A percentile compares a stretch with the other conserved stretches of the same genome.
Evolutionary conservation across 1,139 yeast genomes (phyloP).

Genomic region (Blastobotrys ciferrii): DNA sequence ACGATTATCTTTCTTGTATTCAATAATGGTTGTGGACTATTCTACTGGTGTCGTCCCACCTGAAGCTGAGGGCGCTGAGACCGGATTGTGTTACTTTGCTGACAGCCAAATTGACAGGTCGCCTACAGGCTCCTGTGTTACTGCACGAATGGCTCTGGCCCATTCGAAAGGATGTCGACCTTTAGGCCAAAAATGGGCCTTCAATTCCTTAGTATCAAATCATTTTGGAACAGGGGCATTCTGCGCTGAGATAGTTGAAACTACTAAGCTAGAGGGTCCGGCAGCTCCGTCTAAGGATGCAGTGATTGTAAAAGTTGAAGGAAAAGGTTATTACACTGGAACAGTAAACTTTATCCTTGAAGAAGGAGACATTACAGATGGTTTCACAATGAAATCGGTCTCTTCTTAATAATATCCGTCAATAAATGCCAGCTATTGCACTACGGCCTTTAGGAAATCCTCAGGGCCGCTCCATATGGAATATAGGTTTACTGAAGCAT

Average conservation of each 20-base stretch:
- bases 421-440: too few species aligned
- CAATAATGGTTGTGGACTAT: constrained; percentile 5
- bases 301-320: constrained; percentile 5
- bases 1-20: constrained; percentile 7
- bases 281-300: constrained; percentile 1
- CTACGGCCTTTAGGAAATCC: too few species aligned
- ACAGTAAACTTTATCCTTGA: constrained; percentile 1
- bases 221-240: constrained; percentile 6
- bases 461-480: too few species aligned
- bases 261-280: not conserved
- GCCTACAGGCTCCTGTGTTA: constrained; percentile 10
- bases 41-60: not conserved
- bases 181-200: constrained; percentile 3
- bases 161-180: not conserved
- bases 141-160: constrained; percentile 10
- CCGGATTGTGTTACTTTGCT: constrained; percentile 6
- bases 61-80: constrained; percentile 6
- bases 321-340: constrained; percentile 7
- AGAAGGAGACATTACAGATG: constrained; percentile 7
- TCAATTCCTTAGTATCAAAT: constrained; percentile 6
- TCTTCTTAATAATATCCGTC: not conserved
- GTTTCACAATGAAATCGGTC: constrained; percentile 6
- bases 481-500: too few species aligned
- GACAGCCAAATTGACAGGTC: constrained; percentile 8
- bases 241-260: constrained; percentile 2